A percentile compares a stretch with the other conserved stretches of the same genome.
These are phyloP conservation scores for Carex arenaria DNA, from an alignment of 202 grass and related monocot species.

Conservation along the genomic window DNA sequence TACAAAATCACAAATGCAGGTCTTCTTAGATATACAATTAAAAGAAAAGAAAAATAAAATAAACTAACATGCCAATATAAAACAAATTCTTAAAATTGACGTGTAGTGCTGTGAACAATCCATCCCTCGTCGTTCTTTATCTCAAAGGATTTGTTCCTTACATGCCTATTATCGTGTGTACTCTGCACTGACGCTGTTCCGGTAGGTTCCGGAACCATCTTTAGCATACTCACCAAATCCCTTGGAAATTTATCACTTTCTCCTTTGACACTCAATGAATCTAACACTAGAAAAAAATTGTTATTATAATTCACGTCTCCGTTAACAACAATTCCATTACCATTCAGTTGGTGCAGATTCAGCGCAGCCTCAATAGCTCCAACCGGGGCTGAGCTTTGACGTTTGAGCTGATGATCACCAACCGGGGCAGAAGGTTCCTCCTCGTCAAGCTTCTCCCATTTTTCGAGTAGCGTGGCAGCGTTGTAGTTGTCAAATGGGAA, in stretches of 20 bases:
- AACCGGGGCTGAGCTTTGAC: background rate
- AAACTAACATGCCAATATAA: too few species aligned
- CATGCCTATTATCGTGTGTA: background rate
- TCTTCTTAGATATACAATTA: too few species aligned
- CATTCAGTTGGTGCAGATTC: too few species aligned
- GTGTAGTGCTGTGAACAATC: too few species aligned
- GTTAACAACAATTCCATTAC: background rate
- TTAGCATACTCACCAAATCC: background rate
- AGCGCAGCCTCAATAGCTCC: background rate
- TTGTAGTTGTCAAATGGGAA: background rate
- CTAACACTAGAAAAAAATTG: background rate
- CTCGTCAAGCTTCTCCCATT: background rate
- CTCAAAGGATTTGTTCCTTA: background rate
- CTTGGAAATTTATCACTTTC: background rate
- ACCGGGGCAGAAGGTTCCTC: background rate
- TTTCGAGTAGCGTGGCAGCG: background rate
- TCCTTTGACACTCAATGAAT: background rate
- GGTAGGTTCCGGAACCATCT: background rate
- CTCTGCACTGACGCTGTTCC: background rate
- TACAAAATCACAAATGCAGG: too few species aligned
- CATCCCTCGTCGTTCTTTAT: background rate
- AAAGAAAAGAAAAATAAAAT: too few species aligned
- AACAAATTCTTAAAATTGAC: too few species aligned
- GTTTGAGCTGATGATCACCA: background rate
- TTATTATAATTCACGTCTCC: background rate